phyloP scores from a whole-genome alignment of 2,329 filamentous ascomycete genomes.

The Botrytis tulipae region DNA sequence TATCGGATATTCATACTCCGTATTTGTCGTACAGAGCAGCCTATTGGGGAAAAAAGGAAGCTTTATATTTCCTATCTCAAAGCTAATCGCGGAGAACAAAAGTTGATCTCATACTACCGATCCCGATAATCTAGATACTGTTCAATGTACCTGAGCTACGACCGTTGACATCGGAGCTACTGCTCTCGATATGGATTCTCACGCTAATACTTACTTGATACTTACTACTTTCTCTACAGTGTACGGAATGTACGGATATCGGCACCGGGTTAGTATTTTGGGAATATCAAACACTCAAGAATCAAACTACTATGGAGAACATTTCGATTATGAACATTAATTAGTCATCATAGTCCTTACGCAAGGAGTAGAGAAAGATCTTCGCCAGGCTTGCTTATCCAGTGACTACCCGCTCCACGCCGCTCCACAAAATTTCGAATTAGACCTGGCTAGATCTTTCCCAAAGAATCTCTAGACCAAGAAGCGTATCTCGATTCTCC shows the following conservation, averaged over 20 bases:
- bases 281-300: background rate
- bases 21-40: background rate
- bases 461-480: conserved; percentile 8
- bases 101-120: background rate
- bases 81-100: background rate
- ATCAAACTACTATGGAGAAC: background rate
- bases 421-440: conserved; percentile 9
- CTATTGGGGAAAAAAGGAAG: background rate
- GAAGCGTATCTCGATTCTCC: background rate
- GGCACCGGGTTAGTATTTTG: background rate
- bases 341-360: conserved; percentile 1
- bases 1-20: background rate
- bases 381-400: conserved; percentile 15
- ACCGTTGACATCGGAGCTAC: background rate
- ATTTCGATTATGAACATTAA: background rate
- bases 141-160: background rate
- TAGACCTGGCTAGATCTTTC: conserved; percentile 21
- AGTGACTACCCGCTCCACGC: background rate
- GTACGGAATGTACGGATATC: background rate
- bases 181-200: background rate
- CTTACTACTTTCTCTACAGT: background rate
- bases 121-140: background rate
- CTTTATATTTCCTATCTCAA: background rate
- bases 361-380: conserved; percentile 3
- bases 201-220: background rate